Evolutionary conservation across 805 yeast genomes (phyloP), one percentile per base, ranked within the genome.

Genomic region (Ogataea paradorogensis): DNA sequence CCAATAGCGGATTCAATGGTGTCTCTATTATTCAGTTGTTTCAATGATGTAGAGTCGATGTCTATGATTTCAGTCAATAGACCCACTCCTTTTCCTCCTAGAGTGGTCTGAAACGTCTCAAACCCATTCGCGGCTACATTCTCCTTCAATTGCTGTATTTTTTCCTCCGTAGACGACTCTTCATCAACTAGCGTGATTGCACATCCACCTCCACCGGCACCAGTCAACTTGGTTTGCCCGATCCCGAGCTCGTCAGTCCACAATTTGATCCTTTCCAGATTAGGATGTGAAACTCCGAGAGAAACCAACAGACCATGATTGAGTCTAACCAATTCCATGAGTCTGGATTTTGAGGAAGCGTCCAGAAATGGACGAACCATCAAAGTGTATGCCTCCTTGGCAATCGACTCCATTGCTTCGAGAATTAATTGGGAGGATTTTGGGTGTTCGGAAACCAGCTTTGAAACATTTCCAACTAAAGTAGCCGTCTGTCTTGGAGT

Each of bases 121-220:
- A 75, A 90, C 0, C 86, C 85, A 35, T 70, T 65, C 0, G 52
- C 46, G 2, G 57, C 58, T 34, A 75, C 71, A 41, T 62, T 64
- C 1, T 39, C 28, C 5, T 61, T 58, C 15, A 72, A 70, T 4
- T 63, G 56, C 9, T 66, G 59, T 25, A 71, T 51, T 14, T 50
- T 54, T 7, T 53, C 51, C 11, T 53, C 48, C 24, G 65, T 55
- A 16, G 62, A 61, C 7, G 75, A 58, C 2, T 66, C 69, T 28
- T 74, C 78, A 33, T 75, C 67, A 11, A 90, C 69, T 27, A 93
- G 64, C 0, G 98, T 93, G 40, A 93, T 83, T 9, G 98, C 95
- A 69, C 99, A 93, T 2, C 99, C 99, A 35, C 99, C 99, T 15
- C 99, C 99, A 25, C 99, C 99, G 0, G 99, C 99, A 29, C 99